Base-by-base conservation (phyloP, 2,329 filamentous ascomycete species). In the Sarocladium kiliense region DNA sequence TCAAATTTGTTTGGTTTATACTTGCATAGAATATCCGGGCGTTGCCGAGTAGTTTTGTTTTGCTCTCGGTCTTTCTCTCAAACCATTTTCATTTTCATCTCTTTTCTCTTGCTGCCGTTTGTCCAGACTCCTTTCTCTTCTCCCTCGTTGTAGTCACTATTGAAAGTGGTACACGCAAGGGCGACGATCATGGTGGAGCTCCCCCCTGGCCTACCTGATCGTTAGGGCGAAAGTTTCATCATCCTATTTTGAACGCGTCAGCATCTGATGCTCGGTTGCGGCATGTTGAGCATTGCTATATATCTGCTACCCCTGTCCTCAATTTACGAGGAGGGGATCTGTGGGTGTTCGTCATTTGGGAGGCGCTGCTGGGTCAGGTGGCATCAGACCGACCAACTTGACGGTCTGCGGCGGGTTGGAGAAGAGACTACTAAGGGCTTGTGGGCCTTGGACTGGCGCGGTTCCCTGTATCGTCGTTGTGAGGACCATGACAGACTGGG, bases 1-100 rank as follows among this genome's bases (percentile, higher is more conserved):
- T 23, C n/a, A 51, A 27, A 21, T 51, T 51, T 7, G 10, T 51
- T 51, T 21, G 47, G 26, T 51, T 51, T 18, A 51, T 51, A 51
- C 23, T 51, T 51, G 47, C 47, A 51, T 51, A 51, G 47, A 51
- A 51, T 51, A 51, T 51, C 47, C 47, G 30, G 47, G 47, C 47
- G 27, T 51, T 51, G 30, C 30, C 47, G 47, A 51, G 47, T 36
- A 36, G n/a, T 51, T 51, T 34, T 21, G n/a, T 36, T n/a, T n/a
- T n/a, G 3, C 27, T 21, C 47, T 51, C 47, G 47, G 47, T 16
- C n/a, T 36, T 36, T 51, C n/a, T 14, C 30, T 18, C 47, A 51
- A 51, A 51, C 18, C 12, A 21, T 34, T 51, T 36, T 51, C 44
- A 27, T 27, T 47, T 18, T 51, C 21, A 34, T 51, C 18, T 6